Evolutionary conservation across 495 filamentous ascomycete genomes (phyloP).

Genomic region (Articulospora tetracladia): DNA sequence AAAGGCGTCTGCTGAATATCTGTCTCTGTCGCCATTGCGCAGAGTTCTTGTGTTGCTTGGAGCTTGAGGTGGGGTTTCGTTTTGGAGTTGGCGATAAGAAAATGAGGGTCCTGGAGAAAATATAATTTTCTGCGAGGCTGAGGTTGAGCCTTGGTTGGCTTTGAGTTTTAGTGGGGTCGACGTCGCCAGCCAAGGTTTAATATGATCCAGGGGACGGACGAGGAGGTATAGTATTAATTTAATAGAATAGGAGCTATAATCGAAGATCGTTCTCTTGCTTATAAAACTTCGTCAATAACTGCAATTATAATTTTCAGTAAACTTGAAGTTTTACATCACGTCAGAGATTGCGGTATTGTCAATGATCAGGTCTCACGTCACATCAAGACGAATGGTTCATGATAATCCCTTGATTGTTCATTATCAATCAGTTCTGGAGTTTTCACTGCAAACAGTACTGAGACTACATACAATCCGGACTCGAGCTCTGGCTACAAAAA

Average conservation of each 20-base stretch:
- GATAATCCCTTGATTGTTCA: not conserved
- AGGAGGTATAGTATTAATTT: too few species aligned
- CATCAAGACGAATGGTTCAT: not conserved
- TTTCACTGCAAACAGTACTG: not conserved
- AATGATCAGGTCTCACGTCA: too few species aligned
- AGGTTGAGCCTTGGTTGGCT: not conserved
- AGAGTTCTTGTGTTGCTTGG: not conserved
- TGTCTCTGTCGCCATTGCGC: constrained; percentile 1
- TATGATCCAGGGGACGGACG: too few species aligned
- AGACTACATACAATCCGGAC: not conserved
- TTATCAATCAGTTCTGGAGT: not conserved
- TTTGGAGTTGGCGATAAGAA: not conserved
- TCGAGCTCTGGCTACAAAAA: not conserved
- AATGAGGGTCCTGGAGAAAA: not conserved
- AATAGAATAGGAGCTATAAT: too few species aligned
- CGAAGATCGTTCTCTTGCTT: too few species aligned
- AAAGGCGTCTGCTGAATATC: constrained; percentile 62
- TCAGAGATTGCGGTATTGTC: too few species aligned
- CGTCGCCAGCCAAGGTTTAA: too few species aligned
- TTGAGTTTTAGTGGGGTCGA: not conserved
- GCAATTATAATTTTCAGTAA: too few species aligned
- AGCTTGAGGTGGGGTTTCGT: not conserved
- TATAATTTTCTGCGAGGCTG: not conserved
- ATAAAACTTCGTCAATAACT: too few species aligned
- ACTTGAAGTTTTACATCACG: too few species aligned